Base-by-base conservation (phyloP, 78 protist genomes). In the Dictyostelium capitatum region DNA sequence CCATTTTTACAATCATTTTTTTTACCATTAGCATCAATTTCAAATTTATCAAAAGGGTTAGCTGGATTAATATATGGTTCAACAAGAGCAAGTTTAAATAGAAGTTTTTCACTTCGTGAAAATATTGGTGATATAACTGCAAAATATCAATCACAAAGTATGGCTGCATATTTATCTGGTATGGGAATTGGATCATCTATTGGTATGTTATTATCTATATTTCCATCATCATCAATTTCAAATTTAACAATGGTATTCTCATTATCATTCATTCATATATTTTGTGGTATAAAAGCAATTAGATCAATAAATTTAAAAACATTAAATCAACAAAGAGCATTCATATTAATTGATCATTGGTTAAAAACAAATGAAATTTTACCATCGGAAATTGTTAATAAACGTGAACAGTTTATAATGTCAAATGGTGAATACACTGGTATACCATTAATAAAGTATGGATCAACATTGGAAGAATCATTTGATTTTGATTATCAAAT, bases 51-150 rank as follows among this genome's bases (percentile, higher is more conserved):
- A 20, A 91, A 91, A 67, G 95, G 95, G 25, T 25, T 91, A 6
- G 89, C 95, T 10, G 95, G 95, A 3, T 73, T 91, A 14, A 79
- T 83, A 1, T 91, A 82, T 51, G 95, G 95, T 12, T 48, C 90
- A 4, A 91, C 95, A 7, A 91, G 89, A 69, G 95, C 95, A 77
- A 70, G 83, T 19, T 47, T 91, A 17, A 59, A 91, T 47, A 51
- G 80, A 53, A 65, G 78, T 19, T 91, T 91, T 83, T 83, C 95
- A 70, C 15, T 82, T 7, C 59, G 74, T 41, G 85, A 91, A 37
- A 91, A 91, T 37, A 37, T 91, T 37, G 95, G 95, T 74, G 95
- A 91, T 56, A 91, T 91, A 23, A 91, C 95, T 15, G 95, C 95
- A 20, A 91, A 91, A 43, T 77, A 82, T 41, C 95, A 91, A 65